A percentile compares a stretch with the other conserved stretches of the same genome.
Conservation (phyloP, 1,284 basidiomycete species). For the Ustilago crameri region DNA sequence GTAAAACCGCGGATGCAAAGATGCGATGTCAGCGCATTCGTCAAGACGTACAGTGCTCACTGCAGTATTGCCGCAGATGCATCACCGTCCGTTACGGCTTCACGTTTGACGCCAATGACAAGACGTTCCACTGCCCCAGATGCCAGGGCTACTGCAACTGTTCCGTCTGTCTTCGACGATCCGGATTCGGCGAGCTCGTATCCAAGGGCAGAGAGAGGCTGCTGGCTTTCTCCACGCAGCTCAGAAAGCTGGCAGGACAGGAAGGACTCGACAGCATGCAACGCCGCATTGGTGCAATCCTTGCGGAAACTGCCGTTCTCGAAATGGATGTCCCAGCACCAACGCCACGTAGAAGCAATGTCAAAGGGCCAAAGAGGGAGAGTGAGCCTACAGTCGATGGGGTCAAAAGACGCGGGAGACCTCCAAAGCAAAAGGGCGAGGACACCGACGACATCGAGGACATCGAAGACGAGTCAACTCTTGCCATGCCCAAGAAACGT, state of each 20-base stretch:
- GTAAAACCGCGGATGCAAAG: constrained; percentile 38
- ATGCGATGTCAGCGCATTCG: constrained; percentile 40
- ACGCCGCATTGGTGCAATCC: constrained; percentile 5
- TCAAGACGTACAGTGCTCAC: constrained; percentile 17
- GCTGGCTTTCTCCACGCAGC: constrained; percentile 15
- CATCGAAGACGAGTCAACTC: too few species aligned
- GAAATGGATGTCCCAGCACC: not conserved
- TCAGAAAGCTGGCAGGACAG: constrained; percentile 10
- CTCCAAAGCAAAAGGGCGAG: not conserved
- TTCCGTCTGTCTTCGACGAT: constrained; percentile 35
- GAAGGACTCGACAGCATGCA: constrained; percentile 8
- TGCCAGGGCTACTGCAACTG: constrained; percentile 53
- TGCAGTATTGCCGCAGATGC: constrained; percentile 42
- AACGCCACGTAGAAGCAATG: constrained; percentile 1
- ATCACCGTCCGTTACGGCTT: constrained; percentile 31
- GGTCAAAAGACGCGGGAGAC: not conserved
- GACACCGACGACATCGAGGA: too few species aligned
- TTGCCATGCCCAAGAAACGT: constrained; percentile 10
- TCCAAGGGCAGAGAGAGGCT: constrained; percentile 12
- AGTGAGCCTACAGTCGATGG: not conserved
- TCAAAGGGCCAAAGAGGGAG: constrained; percentile 6
- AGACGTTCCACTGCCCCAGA: constrained; percentile 38
- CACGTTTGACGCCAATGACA: constrained; percentile 22
- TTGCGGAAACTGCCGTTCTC: constrained; percentile 6
- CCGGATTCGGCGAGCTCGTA: constrained; percentile 25